Base-by-base conservation (phyloP, 495 filamentous ascomycete genomes). In the Darksidea phi region DNA sequence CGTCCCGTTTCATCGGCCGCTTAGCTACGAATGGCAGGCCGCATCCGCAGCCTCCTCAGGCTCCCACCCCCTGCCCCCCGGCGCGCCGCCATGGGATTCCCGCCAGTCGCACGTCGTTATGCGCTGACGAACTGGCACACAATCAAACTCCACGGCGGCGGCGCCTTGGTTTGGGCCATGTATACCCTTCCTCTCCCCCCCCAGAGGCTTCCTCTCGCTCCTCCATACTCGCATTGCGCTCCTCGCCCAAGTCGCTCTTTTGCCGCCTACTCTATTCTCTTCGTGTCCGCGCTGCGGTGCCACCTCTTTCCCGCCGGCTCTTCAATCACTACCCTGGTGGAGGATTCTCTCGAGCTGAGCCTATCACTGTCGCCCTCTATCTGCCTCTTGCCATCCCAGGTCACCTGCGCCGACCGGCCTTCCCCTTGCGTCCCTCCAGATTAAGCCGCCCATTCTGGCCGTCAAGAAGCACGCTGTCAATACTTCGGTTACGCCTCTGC, bases 171-270 rank as follows among this genome's bases (percentile, higher is more conserved):
- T 3, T 6, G 21, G 24, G n/a, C 52, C 20, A 1, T 36, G 41
- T 23, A n/a, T 49, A 21, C 38, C 36, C 51, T 25, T 47, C 49
- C n/a, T 26, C 24, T 48, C 48, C 15, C 25, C 23, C 21, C 42
- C 45, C 50, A 36, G 21, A 18, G 6, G 32, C n/a, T 34, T 23
- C 17, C 54, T 57, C 42, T 57, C 15, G 12, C 17, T 28, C 24
- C 54, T 34, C 32, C 24, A 49, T 49, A 49, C 20, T 12, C 49
- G 41, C 50, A 18, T 8, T 47, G 28, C 28, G 28, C 38, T 17
- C 54, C n/a, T 59, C 55, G 61, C 61, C 61, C 61, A 54, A 59
- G 55, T 59, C 61, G 45, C 49, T 64, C 61, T 59, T 59, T 64
- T 59, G 50, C 58, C 58, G 59, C 59, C 53, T 50, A 58, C 53